These are phyloP conservation scores for Inonotus hispidus DNA, from an alignment of 1,284 basidiomycete genomes.

Conservation along the genomic window DNA sequence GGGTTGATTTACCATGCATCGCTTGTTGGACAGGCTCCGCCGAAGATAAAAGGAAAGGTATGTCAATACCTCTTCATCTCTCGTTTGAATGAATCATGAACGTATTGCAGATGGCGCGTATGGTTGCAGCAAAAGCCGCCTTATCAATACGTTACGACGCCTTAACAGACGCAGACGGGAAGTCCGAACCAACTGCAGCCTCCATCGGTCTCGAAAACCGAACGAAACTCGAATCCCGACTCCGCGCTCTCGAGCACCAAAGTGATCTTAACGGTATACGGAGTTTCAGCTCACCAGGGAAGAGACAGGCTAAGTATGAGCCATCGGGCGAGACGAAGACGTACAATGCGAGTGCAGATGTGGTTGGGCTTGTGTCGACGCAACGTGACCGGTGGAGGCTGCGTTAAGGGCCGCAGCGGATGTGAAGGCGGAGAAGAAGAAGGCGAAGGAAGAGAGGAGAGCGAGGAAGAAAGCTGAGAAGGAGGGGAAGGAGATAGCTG, in stretches of 20 bases:
- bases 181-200: conserved; percentile 76
- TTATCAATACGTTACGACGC: conserved; percentile 97
- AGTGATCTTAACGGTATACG: conserved; percentile 64
- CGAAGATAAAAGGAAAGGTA: conserved; percentile 97
- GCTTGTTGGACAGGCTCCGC: conserved; percentile 94
- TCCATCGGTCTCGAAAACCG: conserved; percentile 92
- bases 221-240: conserved; percentile 89
- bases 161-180: conserved; percentile 87
- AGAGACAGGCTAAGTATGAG: conserved; percentile 74
- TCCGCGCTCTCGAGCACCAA: conserved; percentile 85
- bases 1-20: conserved; percentile 57
- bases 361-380: conserved; percentile 74
- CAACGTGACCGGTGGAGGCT: conserved; percentile 71
- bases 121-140: conserved; percentile 98
- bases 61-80: conserved; percentile 5
- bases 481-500: conserved; percentile 31
- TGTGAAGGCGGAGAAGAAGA: conserved; percentile 74
- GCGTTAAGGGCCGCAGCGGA: conserved; percentile 64
- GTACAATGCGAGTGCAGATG: conserved; percentile 82
- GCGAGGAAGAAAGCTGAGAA: conserved; percentile 48
- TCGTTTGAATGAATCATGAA: conserved; percentile 8
- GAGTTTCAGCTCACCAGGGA: conserved; percentile 54
- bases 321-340: conserved; percentile 69
- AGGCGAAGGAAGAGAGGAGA: conserved; percentile 73
- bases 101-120: conserved; percentile 83